These are phyloP conservation scores for Eutypa lata DNA, from an alignment of 2,329 filamentous ascomycete genomes.

Conservation along the genomic window DNA sequence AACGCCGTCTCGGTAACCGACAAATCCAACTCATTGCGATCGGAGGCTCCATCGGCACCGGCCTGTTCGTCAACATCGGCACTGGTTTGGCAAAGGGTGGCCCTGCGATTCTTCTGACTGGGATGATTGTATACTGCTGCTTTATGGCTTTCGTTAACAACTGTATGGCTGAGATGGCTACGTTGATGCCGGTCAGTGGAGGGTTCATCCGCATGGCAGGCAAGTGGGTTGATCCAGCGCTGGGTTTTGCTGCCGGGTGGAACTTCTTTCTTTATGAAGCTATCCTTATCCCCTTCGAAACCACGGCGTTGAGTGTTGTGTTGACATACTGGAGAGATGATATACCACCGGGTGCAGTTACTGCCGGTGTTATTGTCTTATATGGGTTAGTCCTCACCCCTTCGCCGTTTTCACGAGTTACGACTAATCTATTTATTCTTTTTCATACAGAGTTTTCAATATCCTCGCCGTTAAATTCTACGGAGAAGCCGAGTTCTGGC, in stretches of 20 bases:
- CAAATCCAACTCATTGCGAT: slow-evolving; percentile 55
- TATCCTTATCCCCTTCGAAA: slow-evolving; percentile 32
- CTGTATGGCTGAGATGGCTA: slow-evolving; percentile 60
- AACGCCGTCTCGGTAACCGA: slow-evolving; percentile 33
- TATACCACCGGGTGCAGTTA: slow-evolving; percentile 47
- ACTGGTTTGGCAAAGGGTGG: slow-evolving; percentile 45
- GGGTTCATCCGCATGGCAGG: slow-evolving; percentile 60
- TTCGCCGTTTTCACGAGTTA: background rate
- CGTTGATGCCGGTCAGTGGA: slow-evolving; percentile 56
- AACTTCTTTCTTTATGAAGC: slow-evolving; percentile 36
- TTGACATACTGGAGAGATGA: slow-evolving; percentile 40
- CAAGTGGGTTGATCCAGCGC: slow-evolving; percentile 59
- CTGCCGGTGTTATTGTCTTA: slow-evolving; percentile 12
- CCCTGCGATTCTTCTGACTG: slow-evolving; percentile 50
- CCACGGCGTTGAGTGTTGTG: slow-evolving; percentile 32
- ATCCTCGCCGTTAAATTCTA: slow-evolving; percentile 39
- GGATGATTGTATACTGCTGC: slow-evolving; percentile 50
- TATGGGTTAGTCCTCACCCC: slow-evolving; percentile 31
- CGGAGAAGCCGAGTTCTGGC: slow-evolving; percentile 44
- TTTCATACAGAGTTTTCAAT: slow-evolving; percentile 31
- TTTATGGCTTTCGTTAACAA: slow-evolving; percentile 60
- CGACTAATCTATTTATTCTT: background rate
- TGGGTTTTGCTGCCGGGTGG: slow-evolving; percentile 49
- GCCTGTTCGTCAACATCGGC: slow-evolving; percentile 57
- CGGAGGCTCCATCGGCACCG: slow-evolving; percentile 52